These are phyloP conservation scores for Boletus speciosus DNA, from an alignment of 768 basidiomycete genomes.

Conservation along the genomic window DNA sequence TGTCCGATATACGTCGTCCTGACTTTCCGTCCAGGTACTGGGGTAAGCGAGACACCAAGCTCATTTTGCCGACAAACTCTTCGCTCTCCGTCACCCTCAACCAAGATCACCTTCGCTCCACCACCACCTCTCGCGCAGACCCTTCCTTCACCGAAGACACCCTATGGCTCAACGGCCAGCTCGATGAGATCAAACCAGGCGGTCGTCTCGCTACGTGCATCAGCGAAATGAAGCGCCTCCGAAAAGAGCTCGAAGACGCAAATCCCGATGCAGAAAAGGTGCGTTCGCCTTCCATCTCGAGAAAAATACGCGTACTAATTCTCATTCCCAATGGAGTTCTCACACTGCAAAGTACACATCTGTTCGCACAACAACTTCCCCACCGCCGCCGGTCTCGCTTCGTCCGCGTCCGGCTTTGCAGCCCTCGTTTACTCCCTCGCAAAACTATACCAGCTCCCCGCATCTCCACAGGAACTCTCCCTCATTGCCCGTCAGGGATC, in stretches of 20 bases:
- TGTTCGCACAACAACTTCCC: slow-evolving; percentile 98
- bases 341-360: slow-evolving; percentile 71
- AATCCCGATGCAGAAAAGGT: slow-evolving; percentile 67
- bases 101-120: slow-evolving; percentile 92
- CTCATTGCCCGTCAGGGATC: slow-evolving; percentile 96
- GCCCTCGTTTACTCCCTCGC: slow-evolving; percentile 90
- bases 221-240: slow-evolving; percentile 74
- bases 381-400: slow-evolving; percentile 96
- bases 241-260: slow-evolving; percentile 71
- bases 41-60: slow-evolving; percentile 95
- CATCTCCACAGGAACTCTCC: slow-evolving; percentile 77
- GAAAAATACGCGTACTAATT: not conserved
- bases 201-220: slow-evolving; percentile 85
- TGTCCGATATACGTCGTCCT: slow-evolving; percentile 1
- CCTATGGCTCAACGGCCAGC: slow-evolving; percentile 93
- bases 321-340: slow-evolving; percentile 14
- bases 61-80: slow-evolving; percentile 96
- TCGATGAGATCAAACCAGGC: slow-evolving; percentile 81
- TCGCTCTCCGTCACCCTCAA: slow-evolving; percentile 97
- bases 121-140: slow-evolving; percentile 88
- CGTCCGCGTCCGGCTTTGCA: slow-evolving; percentile 95
- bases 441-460: slow-evolving; percentile 77
- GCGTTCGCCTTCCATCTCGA: not conserved
- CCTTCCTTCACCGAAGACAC: slow-evolving; percentile 68
- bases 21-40: slow-evolving; percentile 69